These are phyloP conservation scores for Haematococcus lacustris DNA, from an alignment of 139 green algal genomes.

Conservation along the genomic window DNA sequence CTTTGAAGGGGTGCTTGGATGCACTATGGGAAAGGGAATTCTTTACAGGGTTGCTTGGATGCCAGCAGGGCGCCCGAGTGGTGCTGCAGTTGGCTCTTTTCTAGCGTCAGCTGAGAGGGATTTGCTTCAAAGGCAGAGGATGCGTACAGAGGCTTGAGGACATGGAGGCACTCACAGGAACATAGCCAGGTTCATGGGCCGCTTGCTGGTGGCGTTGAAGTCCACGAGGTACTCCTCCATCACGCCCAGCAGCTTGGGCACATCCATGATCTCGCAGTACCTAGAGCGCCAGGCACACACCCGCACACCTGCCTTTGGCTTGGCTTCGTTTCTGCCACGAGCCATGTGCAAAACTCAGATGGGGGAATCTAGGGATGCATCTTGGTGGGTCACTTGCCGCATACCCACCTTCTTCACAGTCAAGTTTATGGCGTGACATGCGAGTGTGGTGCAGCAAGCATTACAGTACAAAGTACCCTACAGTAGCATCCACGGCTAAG, in stretches of 20 bases:
- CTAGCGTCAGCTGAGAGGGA: too few relatives aligned
- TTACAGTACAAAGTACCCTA: neutral
- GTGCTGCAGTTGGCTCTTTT: too few relatives aligned
- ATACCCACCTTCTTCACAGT: neutral
- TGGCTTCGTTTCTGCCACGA: neutral
- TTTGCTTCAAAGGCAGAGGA: too few relatives aligned
- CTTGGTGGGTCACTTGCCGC: too few relatives aligned
- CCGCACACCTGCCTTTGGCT: neutral
- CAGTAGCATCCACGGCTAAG: too few relatives aligned
- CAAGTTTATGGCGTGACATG: neutral
- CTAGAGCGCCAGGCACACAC: neutral
- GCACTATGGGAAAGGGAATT: too few relatives aligned
- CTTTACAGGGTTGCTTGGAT: too few relatives aligned
- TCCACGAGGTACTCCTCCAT: constrained; percentile 66
- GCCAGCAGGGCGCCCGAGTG: too few relatives aligned
- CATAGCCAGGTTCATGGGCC: constrained; percentile 70
- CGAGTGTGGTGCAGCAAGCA: neutral
- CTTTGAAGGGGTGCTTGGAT: too few relatives aligned
- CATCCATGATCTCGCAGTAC: constrained; percentile 18
- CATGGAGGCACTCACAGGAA: constrained; percentile 75
- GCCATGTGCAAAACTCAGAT: neutral
- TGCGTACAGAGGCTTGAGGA: too few relatives aligned
- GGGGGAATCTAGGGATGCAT: neutral
- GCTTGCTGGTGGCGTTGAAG: constrained; percentile 66
- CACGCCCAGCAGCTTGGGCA: constrained; percentile 14